Conservation (phyloP, 345 rosid genomes). For the Rhodamnia rubescens region DNA sequence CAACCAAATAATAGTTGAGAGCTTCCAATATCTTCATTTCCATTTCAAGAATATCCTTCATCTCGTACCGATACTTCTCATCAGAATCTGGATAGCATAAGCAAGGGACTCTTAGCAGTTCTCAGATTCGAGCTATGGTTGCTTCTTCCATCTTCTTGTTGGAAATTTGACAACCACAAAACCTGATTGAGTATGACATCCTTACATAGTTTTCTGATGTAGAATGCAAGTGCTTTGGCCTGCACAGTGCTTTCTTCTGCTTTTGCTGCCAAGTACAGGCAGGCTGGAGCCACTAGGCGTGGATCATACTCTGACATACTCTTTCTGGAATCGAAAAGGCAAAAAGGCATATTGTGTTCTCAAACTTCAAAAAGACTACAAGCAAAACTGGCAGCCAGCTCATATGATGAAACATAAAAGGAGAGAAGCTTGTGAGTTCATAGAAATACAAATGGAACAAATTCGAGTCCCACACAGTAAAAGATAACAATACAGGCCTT, state of each 20-base stretch:
- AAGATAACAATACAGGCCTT: background rate
- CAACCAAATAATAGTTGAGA: constrained; percentile 83
- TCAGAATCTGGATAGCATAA: constrained; percentile 47
- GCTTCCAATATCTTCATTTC: constrained; percentile 98
- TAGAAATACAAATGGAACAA: background rate
- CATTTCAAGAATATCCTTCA: constrained; percentile 93
- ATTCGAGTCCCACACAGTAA: background rate
- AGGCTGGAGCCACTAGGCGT: constrained; percentile 83
- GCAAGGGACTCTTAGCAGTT: constrained; percentile 8
- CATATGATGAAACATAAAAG: background rate
- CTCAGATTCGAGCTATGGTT: background rate
- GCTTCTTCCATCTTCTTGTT: background rate
- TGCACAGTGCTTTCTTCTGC: constrained; percentile 98
- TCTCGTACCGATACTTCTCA: constrained; percentile 69
- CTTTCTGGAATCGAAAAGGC: constrained; percentile 41
- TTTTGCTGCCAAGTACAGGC: constrained; percentile 94
- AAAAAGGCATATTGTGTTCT: background rate
- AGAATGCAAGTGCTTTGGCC: constrained; percentile 69
- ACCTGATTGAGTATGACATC: background rate
- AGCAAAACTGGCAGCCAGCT: background rate
- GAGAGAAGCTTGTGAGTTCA: background rate
- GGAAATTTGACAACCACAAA: background rate
- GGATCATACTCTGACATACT: constrained; percentile 92
- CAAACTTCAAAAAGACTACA: background rate
- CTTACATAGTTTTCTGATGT: constrained; percentile 59